Evolutionary conservation across 495 filamentous ascomycete species (phyloP).

Genomic region (Aspergillus saccharolyticus): DNA sequence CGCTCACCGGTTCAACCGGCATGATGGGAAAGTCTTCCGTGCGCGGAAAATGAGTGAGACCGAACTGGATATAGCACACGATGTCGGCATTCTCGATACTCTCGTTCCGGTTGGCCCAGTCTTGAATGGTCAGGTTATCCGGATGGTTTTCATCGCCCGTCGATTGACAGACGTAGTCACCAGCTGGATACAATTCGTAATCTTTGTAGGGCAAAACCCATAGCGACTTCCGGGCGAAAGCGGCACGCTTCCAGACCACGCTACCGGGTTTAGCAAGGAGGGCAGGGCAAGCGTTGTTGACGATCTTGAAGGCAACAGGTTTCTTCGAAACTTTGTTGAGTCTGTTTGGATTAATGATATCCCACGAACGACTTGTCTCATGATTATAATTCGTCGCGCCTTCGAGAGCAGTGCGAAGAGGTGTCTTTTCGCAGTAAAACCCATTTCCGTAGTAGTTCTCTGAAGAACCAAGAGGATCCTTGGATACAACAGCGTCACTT

Average conservation of each 20-base stretch:
- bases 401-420: no score
- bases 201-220: constrained; percentile 80
- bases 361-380: no score
- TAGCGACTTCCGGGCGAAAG: constrained; percentile 76
- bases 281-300: constrained; percentile 73
- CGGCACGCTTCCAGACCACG: constrained; percentile 68
- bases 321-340: no score
- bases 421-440: no score
- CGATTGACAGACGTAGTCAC: constrained; percentile 84
- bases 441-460: no score
- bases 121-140: constrained; percentile 46
- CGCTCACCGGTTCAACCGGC: constrained; percentile 44
- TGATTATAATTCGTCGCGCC: no score
- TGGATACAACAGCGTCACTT: no score
- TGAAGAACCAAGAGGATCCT: no score
- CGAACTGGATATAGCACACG: constrained; percentile 46
- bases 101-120: constrained; percentile 42
- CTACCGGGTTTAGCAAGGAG: constrained; percentile 66
- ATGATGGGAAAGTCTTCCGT: constrained; percentile 67
- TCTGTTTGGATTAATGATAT: no score
- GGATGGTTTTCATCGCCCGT: no score
- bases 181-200: constrained; percentile 75
- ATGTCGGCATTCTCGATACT: constrained; percentile 45
- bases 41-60: constrained; percentile 55
- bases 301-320: constrained; percentile 90